Evolutionary conservation across 2,329 filamentous ascomycete genomes (phyloP).

Genomic region (Rhynchosporium graminicola): DNA sequence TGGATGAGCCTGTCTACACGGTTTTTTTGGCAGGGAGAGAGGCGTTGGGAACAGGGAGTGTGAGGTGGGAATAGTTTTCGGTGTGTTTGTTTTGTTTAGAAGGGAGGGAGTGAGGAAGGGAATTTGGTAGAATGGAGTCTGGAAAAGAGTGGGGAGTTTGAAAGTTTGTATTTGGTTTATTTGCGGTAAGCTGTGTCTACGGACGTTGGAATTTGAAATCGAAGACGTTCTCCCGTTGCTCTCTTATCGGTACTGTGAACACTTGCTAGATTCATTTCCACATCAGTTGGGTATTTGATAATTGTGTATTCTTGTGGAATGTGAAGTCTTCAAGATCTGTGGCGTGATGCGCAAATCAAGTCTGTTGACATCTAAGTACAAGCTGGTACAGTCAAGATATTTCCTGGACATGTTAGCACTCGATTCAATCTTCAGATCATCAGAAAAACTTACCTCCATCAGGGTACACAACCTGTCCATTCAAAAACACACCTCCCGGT

Average conservation of each 20-base stretch:
- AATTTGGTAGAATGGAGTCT: background rate
- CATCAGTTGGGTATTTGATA: too few species aligned
- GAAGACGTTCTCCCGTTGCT: background rate
- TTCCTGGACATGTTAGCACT: conserved; percentile 19
- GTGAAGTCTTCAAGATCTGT: too few species aligned
- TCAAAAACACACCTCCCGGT: conserved; percentile 52
- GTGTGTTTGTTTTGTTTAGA: background rate
- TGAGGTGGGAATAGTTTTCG: background rate
- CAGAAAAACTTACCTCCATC: conserved; percentile 44
- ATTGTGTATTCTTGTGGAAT: background rate
- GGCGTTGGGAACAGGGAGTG: background rate
- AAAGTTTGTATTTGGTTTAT: background rate
- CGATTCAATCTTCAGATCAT: background rate
- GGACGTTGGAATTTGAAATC: background rate
- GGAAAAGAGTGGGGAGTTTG: background rate
- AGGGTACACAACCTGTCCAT: conserved; percentile 54
- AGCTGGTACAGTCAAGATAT: conserved; percentile 38
- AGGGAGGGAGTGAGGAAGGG: background rate
- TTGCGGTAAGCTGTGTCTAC: background rate
- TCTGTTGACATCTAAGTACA: conserved; percentile 29
- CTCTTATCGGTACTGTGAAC: too few species aligned
- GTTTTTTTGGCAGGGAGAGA: conserved; percentile 7
- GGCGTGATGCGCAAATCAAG: background rate
- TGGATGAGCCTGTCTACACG: background rate
- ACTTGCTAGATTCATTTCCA: too few species aligned